phyloP scores from a whole-genome alignment of 192 early-diverging fungal genomes.

The Coemansia sp. region DNA sequence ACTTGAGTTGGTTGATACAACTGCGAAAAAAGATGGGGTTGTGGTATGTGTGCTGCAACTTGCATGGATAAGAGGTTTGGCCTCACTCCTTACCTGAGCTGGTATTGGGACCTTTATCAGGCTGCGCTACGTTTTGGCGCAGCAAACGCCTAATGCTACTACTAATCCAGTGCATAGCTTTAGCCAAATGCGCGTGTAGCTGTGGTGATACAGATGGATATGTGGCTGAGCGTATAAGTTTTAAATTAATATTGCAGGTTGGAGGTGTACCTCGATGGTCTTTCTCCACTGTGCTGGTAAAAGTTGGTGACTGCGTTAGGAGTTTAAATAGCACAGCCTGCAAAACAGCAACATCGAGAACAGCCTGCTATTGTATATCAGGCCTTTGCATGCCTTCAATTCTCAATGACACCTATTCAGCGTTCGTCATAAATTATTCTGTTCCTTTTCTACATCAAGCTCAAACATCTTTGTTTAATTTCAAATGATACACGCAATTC shows the following conservation, averaged over 20 bases:
- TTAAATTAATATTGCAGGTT: neutral
- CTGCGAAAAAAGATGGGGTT: too few species aligned
- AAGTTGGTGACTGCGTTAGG: neutral
- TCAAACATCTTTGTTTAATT: neutral
- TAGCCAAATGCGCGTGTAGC: neutral
- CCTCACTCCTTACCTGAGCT: neutral
- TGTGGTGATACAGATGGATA: neutral
- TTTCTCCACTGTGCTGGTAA: neutral
- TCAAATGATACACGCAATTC: neutral
- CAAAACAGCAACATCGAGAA: neutral
- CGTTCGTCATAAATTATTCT: neutral
- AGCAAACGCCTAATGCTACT: neutral
- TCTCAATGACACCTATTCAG: neutral
- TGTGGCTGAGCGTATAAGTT: neutral
- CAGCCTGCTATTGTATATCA: neutral
- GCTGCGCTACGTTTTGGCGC: neutral
- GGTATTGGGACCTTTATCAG: neutral
- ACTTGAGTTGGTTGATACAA: neutral
- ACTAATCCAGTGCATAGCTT: neutral
- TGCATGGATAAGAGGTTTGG: too few species aligned
- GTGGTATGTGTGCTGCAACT: too few species aligned
- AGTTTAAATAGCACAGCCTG: neutral
- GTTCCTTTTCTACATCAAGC: neutral
- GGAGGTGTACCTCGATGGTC: neutral
- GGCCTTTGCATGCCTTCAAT: neutral